Evolutionary conservation across 768 basidiomycete genomes (phyloP).

Genomic region (Serendipita sp.): DNA sequence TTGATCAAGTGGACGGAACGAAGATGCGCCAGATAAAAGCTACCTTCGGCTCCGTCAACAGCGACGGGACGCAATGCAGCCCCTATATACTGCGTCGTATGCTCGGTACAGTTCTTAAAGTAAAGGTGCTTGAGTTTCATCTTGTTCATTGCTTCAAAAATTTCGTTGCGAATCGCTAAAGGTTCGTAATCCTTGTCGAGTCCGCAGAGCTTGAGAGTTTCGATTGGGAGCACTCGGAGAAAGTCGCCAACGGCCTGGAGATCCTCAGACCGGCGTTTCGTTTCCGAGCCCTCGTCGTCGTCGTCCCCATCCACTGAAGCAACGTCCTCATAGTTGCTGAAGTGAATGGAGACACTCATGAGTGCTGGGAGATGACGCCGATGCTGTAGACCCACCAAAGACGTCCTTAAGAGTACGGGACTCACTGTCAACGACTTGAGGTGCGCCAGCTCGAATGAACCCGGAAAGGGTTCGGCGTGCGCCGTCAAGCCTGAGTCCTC

Average conservation of each 20-base stretch:
- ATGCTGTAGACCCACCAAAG: neutral
- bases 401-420: neutral
- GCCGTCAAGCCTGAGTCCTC: neutral
- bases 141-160: neutral
- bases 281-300: neutral
- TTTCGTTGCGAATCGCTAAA: neutral
- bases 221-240: neutral
- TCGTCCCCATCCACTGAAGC: constrained; percentile 1
- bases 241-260: neutral
- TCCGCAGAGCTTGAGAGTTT: neutral
- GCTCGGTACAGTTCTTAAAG: neutral
- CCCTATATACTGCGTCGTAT: neutral
- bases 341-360: constrained; percentile 6
- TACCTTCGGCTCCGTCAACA: neutral
- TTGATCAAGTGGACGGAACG: neutral
- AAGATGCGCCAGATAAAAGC: neutral
- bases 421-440: neutral
- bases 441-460: neutral
- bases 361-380: constrained; percentile 4
- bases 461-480: neutral
- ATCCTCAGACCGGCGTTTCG: neutral
- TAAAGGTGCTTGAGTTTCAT: neutral
- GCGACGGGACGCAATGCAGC: neutral
- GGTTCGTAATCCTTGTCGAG: neutral
- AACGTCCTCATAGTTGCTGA: neutral